Evolutionary conservation across 1,284 basidiomycete species (phyloP), one percentile per base, ranked within the genome.

Genomic region (Tranzscheliella williamsii): DNA sequence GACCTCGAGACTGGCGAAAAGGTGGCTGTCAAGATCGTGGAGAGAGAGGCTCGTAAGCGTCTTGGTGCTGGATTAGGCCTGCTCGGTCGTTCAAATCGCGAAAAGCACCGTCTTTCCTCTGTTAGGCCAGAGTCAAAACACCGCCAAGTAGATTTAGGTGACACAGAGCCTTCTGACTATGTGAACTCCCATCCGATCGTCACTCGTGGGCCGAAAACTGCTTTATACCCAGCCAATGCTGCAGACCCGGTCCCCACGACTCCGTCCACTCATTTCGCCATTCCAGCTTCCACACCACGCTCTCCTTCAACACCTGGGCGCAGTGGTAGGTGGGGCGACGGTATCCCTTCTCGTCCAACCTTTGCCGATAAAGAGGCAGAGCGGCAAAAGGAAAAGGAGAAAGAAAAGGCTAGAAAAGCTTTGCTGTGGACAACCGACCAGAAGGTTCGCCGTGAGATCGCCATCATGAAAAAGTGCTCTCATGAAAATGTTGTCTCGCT

Each of bases 401-500:
- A 50, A 15, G 69, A 67, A 29, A 60, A 44, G 35, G 55, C 63
- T 1, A 38, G 62, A 24, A 70, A 66, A 38, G 56, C 60, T 24
- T 58, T 71, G n/a, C 55, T 73, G 11, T 70, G 64, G 67, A 68
- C 73, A 2, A 76, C 74, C 9, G 74, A 77, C 37, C 63, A 75
- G 31, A 76, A 76, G 24, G 69, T 77, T 20, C 53, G 60, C 24
- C 61, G 74, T 11, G 75, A 98, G 80, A 96, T 98, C 58, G 94
- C 93, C 5, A 94, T 98, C 78, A 92, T 98, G 88, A 96, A 96
- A 81, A 93, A 95, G 75, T 74, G 72, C 73, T 82, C 86, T 52
- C 93, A 98, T 77, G 86, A 88, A 0, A 88, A 98, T 75, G 87
- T 98, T 49, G 94, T 98, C 5, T 84, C 87, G 58, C 83, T 98